Evolutionary conservation across 2,329 filamentous ascomycete species (phyloP), one percentile per base, ranked within the genome.

Genomic region (Pseudogymnoascus verrucosus): DNA sequence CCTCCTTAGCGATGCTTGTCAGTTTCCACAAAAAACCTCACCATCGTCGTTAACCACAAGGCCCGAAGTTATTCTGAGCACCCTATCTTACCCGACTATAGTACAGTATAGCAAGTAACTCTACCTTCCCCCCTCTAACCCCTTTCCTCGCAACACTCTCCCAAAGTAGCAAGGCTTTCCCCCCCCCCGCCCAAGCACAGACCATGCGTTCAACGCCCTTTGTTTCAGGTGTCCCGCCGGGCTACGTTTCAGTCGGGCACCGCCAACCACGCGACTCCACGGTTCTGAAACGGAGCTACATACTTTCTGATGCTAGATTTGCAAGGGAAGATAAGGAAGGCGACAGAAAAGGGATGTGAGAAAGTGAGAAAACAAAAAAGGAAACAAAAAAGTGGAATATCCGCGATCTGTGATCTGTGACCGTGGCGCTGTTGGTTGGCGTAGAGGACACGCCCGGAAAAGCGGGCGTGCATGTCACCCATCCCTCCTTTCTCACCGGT

Each of bases 201-300:
- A 51, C 44, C 44, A 51, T 28, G 44, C 44, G 44, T 51, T 51
- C 44, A 14, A 5, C 44, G 8, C 44, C 19, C 19, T 16, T 14
- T 11, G 21, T 47, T 47, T 23, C 21, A 47, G 11, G 21, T 37
- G 40, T 44, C 19, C 19, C 21, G 11, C 42, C 42, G 36, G n/a
- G 42, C 23, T 28, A 4, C 23, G 44, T 51, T 51, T 51, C 44
- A 51, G 12, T 26, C 21, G 5, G 11, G 6, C 12, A 14, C 23
- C 44, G 21, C 44, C 44, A 51, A 28, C 44, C 44, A 51, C 44
- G 23, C 44, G 12, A 51, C 44, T 51, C 44, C 44, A 51, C 44
- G 44, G 44, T 23, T 51, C 44, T 51, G 44, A 51, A 51, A 51
- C 44, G 44, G 44, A 51, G 44, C 44, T 51, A 51, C 44, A 23